Conservation (phyloP, 768 basidiomycete species). For the Tylopilus sp. region DNA sequence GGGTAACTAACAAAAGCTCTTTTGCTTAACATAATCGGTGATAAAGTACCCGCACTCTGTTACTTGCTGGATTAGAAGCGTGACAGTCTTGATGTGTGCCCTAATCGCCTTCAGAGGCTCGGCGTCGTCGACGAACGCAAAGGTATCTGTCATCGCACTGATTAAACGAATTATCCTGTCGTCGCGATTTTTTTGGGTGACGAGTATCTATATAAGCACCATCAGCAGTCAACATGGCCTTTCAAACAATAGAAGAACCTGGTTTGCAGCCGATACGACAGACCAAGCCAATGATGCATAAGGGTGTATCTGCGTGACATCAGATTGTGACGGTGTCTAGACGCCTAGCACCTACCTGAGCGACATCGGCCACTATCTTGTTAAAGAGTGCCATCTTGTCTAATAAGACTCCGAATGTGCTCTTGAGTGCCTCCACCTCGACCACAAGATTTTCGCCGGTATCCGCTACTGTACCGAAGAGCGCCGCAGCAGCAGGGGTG, state of each 20-base stretch:
- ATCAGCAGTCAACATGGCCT: background rate
- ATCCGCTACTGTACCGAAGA: background rate
- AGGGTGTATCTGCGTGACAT: too few species aligned
- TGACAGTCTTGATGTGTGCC: background rate
- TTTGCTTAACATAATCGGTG: background rate
- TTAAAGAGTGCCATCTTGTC: background rate
- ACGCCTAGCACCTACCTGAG: too few species aligned
- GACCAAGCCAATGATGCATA: too few species aligned
- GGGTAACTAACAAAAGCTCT: background rate
- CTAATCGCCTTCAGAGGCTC: background rate
- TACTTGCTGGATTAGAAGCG: too few species aligned
- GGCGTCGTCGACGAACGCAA: too few species aligned
- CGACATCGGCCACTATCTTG: background rate
- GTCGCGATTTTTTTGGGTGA: background rate
- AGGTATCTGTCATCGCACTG: background rate
- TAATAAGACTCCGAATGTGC: background rate
- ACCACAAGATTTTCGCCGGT: background rate
- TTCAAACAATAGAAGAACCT: background rate
- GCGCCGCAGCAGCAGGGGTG: background rate
- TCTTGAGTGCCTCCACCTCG: background rate
- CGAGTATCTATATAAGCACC: background rate
- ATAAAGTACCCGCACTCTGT: conserved; percentile 2
- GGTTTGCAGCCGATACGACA: background rate
- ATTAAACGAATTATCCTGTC: background rate
- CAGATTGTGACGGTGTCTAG: too few species aligned